These are phyloP conservation scores for Kwoniella newhampshirensis DNA, from an alignment of 768 basidiomycete genomes.

Conservation along the genomic window DNA sequence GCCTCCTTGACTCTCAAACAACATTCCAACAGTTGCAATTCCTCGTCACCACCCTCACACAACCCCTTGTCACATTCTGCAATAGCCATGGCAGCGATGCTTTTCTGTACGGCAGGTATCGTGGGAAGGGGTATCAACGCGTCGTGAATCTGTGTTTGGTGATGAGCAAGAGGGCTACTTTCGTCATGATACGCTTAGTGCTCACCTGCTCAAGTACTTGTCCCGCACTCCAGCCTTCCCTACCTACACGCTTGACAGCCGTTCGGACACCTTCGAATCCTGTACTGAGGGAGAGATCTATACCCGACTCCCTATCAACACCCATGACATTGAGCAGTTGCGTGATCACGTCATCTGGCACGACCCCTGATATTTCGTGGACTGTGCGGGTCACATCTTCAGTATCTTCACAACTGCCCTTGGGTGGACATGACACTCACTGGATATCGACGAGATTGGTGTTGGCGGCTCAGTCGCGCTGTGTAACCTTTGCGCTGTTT, in stretches of 20 bases:
- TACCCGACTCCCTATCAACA: conserved; percentile 60
- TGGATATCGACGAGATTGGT: conserved; percentile 70
- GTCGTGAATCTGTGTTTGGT: conserved; percentile 82
- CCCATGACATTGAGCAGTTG: conserved; percentile 71
- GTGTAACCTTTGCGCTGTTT: conserved; percentile 88
- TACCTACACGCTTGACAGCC: conserved; percentile 72
- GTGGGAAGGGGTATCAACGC: conserved; percentile 78
- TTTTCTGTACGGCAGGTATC: conserved; percentile 75
- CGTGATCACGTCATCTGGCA: conserved; percentile 71
- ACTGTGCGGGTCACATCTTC: conserved; percentile 52
- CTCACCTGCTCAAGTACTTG: conserved; percentile 84
- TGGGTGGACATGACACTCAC: conserved; percentile 31
- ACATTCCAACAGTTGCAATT: conserved; percentile 87
- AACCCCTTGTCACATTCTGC: conserved; percentile 95
- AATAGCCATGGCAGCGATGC: conserved; percentile 73
- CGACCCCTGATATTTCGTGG: conserved; percentile 95
- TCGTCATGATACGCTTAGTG: not conserved
- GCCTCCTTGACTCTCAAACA: conserved; percentile 73
- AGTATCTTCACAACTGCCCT: not conserved
- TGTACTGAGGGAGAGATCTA: conserved; percentile 26
- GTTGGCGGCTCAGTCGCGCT: conserved; percentile 70
- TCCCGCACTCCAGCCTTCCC: conserved; percentile 88
- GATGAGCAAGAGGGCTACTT: not conserved
- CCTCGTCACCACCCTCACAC: conserved; percentile 95
- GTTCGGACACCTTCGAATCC: conserved; percentile 59